A percentile compares a stretch with the other conserved stretches of the same genome.
These are phyloP conservation scores for Brettanomyces sp. DNA, from an alignment of 805 yeast species.

Conservation along the genomic window DNA sequence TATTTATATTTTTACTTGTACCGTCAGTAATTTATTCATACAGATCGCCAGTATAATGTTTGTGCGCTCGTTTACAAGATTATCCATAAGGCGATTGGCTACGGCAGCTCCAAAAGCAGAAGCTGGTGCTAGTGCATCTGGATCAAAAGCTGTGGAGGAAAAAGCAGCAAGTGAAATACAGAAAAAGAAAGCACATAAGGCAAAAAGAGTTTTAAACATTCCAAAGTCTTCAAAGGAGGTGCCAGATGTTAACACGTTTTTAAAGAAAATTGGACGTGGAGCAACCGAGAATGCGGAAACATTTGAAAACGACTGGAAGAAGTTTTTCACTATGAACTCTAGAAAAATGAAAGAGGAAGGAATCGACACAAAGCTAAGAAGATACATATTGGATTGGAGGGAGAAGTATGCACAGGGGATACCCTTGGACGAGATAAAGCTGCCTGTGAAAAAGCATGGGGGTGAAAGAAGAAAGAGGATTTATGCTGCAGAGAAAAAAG, in stretches of 20 bases:
- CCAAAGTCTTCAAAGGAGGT: conserved; percentile 45
- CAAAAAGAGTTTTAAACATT: conserved; percentile 9
- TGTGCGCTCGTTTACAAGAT: too few relatives aligned
- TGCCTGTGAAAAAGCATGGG: conserved; percentile 68
- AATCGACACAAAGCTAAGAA: conserved; percentile 60
- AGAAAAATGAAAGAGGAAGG: conserved; percentile 64
- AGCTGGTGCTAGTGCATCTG: too few relatives aligned
- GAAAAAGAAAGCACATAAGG: conserved; percentile 1
- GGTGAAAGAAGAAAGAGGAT: conserved; percentile 79
- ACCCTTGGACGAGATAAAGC: conserved; percentile 41
- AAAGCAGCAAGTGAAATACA: too few relatives aligned
- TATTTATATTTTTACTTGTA: too few relatives aligned
- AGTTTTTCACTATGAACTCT: conserved; percentile 50
- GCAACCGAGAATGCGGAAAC: conserved; percentile 55
- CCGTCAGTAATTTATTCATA: too few relatives aligned
- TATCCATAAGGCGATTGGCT: too few relatives aligned
- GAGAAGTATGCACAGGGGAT: conserved; percentile 54
- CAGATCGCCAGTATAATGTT: too few relatives aligned
- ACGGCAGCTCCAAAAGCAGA: too few relatives aligned
- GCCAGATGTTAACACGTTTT: conserved; percentile 67
- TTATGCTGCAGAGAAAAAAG: conserved; percentile 48
- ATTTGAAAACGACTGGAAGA: conserved; percentile 63
- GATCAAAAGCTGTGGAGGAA: too few relatives aligned
- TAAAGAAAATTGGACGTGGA: conserved; percentile 71
- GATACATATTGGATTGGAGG: conserved; percentile 65